Conservation (phyloP, 2,329 filamentous ascomycete genomes). For the Cordyceps sp. region DNA sequence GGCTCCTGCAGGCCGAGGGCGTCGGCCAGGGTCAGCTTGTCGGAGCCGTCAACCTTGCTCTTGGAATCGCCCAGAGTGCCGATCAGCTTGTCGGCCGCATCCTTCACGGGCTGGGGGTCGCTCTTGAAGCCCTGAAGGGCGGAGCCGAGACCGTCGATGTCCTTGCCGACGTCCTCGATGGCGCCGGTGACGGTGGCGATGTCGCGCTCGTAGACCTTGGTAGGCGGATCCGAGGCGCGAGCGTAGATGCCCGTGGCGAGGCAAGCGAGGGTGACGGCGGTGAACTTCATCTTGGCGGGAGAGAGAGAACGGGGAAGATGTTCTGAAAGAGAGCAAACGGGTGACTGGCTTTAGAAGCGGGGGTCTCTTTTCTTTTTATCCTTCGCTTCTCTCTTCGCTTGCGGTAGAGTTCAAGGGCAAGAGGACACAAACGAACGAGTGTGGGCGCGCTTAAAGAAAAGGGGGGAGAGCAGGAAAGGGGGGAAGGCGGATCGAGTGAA, state of each 20-base stretch:
- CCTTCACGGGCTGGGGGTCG: conserved; percentile 6
- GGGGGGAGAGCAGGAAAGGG: not conserved
- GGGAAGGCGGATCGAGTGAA: too few relatives aligned
- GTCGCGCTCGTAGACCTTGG: conserved; percentile 4
- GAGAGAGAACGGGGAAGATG: not conserved
- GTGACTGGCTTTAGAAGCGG: too few relatives aligned
- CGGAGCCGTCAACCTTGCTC: conserved; percentile 4
- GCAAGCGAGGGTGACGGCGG: conserved; percentile 3
- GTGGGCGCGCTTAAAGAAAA: conserved; percentile 2
- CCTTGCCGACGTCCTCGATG: conserved; percentile 2
- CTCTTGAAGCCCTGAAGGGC: conserved; percentile 10
- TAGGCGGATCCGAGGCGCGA: not conserved
- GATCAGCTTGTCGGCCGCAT: conserved; percentile 8
- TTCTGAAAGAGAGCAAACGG: not conserved
- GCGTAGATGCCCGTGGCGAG: conserved; percentile 5
- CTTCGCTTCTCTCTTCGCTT: too few relatives aligned
- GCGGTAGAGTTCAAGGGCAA: not conserved
- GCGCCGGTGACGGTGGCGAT: conserved; percentile 4
- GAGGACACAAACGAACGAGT: conserved; percentile 3
- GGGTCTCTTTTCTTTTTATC: too few relatives aligned
- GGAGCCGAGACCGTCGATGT: conserved; percentile 7
- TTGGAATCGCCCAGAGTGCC: conserved; percentile 6
- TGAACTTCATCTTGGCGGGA: conserved; percentile 7
- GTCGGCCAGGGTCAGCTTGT: conserved; percentile 4
- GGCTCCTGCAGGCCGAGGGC: conserved; percentile 6